Conservation (phyloP, 106 monocot species). For the Acorus calamus region DNA sequence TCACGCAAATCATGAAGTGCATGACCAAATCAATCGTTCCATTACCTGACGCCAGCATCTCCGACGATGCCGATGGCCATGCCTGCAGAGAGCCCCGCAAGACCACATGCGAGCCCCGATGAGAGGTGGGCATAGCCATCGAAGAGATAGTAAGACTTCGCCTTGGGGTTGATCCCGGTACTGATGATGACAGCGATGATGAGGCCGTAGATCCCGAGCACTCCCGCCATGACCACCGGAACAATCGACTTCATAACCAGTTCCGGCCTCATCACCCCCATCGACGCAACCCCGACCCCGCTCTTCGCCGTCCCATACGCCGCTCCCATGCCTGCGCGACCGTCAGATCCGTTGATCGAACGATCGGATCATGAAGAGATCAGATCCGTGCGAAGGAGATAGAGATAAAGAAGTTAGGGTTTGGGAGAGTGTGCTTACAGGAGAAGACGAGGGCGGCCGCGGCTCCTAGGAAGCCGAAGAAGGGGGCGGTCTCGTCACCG, state of each 20-base stretch:
- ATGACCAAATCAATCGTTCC: too few relatives aligned
- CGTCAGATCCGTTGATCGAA: too few relatives aligned
- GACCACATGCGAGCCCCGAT: slow-evolving; percentile 23
- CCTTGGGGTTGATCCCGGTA: slow-evolving; percentile 40
- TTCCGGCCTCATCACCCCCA: slow-evolving; percentile 30
- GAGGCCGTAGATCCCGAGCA: slow-evolving; percentile 22
- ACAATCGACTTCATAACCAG: slow-evolving; percentile 39
- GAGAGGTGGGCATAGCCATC: slow-evolving; percentile 34
- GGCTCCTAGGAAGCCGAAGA: slow-evolving; percentile 45
- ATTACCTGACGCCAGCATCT: slow-evolving; percentile 26
- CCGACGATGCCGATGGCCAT: slow-evolving; percentile 10
- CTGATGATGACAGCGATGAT: slow-evolving; percentile 40
- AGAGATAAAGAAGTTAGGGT: too few relatives aligned
- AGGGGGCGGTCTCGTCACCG: slow-evolving; percentile 45
- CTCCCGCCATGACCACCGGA: slow-evolving; percentile 33
- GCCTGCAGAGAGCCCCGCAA: slow-evolving; percentile 22
- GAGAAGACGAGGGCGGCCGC: slow-evolving; percentile 45
- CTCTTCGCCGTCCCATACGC: slow-evolving; percentile 29
- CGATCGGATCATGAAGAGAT: too few relatives aligned
- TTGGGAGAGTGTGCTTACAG: slow-evolving; percentile 15
- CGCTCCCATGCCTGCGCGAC: slow-evolving; percentile 18
- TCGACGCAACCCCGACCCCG: slow-evolving; percentile 31
- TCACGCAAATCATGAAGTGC: too few relatives aligned
- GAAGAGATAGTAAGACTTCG: slow-evolving; percentile 12
- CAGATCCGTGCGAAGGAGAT: too few relatives aligned